Percentiles rank a stretch among this genome's conserved stretches.
These are phyloP conservation scores for Podaxis sp. DNA, from an alignment of 768 basidiomycete species.

Conservation along the genomic window DNA sequence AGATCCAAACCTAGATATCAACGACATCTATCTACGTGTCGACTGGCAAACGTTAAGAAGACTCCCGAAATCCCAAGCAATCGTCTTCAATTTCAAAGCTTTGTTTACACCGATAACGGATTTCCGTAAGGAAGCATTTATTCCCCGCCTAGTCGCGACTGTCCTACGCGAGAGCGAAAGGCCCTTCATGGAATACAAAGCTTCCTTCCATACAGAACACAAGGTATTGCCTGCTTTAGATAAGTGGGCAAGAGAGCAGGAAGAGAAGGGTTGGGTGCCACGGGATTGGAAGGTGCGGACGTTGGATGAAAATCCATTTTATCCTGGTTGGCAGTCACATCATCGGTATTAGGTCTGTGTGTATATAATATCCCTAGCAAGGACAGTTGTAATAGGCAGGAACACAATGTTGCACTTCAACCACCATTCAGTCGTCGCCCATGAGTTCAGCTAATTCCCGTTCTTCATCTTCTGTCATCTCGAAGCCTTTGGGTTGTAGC, in stretches of 20 bases:
- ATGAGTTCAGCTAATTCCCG: constrained; percentile 80
- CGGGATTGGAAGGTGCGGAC: constrained; percentile 49
- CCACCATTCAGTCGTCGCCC: constrained; percentile 30
- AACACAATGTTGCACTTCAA: neutral
- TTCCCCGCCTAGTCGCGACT: constrained; percentile 46
- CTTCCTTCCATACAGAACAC: constrained; percentile 40
- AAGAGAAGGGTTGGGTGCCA: constrained; percentile 44
- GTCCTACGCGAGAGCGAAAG: constrained; percentile 40
- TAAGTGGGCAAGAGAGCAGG: constrained; percentile 49
- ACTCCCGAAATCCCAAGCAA: constrained; percentile 44
- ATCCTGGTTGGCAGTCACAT: constrained; percentile 41
- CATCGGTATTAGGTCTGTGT: constrained; percentile 2
- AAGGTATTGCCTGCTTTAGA: constrained; percentile 44
- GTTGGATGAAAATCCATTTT: constrained; percentile 50
- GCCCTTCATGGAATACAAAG: constrained; percentile 44
- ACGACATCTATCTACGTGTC: constrained; percentile 46
- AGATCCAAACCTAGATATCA: constrained; percentile 33
- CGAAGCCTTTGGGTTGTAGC: constrained; percentile 27
- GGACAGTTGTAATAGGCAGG: neutral
- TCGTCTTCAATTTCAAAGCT: constrained; percentile 55
- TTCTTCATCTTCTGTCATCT: constrained; percentile 87
- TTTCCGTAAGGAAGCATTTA: constrained; percentile 45
- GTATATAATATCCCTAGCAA: neutral
- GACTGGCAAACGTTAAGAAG: constrained; percentile 58
- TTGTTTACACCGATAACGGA: constrained; percentile 49